Evolutionary conservation across 2,329 filamentous ascomycete species (phyloP).

Genomic region (Ascochyta lentis): DNA sequence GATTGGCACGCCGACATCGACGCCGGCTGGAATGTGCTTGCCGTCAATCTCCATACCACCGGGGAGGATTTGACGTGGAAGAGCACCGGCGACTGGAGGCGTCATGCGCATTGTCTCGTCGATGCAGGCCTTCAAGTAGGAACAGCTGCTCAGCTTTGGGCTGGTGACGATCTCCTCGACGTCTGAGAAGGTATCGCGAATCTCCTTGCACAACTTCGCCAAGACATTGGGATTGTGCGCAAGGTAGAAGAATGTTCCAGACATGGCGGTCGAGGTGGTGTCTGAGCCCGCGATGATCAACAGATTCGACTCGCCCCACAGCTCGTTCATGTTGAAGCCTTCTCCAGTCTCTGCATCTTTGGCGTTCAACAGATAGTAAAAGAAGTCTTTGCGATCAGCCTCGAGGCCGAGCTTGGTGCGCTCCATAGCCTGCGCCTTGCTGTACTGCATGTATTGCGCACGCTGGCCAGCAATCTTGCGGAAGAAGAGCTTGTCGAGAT

Average conservation of each 20-base stretch:
- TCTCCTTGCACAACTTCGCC: slow-evolving; percentile 42
- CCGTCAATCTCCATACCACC: slow-evolving; percentile 50
- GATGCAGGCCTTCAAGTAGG: slow-evolving; percentile 49
- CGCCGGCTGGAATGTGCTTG: slow-evolving; percentile 44
- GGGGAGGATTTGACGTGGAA: slow-evolving; percentile 47
- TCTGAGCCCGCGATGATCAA: slow-evolving; percentile 59
- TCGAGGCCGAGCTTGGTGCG: slow-evolving; percentile 51
- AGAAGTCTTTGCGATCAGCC: slow-evolving; percentile 55
- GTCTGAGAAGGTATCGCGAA: slow-evolving; percentile 41
- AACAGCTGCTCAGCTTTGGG: slow-evolving; percentile 40
- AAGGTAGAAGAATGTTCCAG: slow-evolving; percentile 55
- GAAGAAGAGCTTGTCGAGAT: slow-evolving; percentile 54
- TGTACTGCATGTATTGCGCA: slow-evolving; percentile 53
- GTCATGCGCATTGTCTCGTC: slow-evolving; percentile 52
- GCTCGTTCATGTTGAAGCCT: slow-evolving; percentile 53
- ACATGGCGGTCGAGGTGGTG: slow-evolving; percentile 53
- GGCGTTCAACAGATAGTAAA: slow-evolving; percentile 56
- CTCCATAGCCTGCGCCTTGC: slow-evolving; percentile 52
- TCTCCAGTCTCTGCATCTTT: slow-evolving; percentile 56
- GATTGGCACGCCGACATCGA: slow-evolving; percentile 47
- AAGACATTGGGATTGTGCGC: slow-evolving; percentile 48
- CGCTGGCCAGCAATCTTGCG: slow-evolving; percentile 52
- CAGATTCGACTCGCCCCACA: slow-evolving; percentile 58
- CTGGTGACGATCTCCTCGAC: slow-evolving; percentile 50
- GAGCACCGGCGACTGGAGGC: slow-evolving; percentile 48